phyloP scores from a whole-genome alignment of 495 filamentous ascomycete species.

The Talaromyces borbonicus region DNA sequence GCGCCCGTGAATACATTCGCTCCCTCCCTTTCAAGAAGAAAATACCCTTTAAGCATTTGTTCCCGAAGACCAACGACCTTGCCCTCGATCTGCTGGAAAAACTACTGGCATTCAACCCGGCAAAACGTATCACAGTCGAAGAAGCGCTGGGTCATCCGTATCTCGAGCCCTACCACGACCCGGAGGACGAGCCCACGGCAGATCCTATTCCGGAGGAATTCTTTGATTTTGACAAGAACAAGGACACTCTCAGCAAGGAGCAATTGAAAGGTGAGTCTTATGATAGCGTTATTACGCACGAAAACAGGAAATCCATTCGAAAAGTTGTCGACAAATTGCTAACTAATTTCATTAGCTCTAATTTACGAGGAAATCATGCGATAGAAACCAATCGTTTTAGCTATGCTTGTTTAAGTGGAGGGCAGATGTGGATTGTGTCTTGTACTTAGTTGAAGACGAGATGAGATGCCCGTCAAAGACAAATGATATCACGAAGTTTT shows the following conservation, averaged over 20 bases:
- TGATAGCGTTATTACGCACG: too few relatives aligned
- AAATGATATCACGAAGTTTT: too few relatives aligned
- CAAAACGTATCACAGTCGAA: slow-evolving; percentile 96
- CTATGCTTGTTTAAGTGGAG: background rate
- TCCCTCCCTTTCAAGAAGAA: slow-evolving; percentile 99
- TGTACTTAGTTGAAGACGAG: too few relatives aligned
- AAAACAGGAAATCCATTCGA: too few relatives aligned
- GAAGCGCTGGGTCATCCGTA: slow-evolving; percentile 97
- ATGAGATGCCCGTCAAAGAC: too few relatives aligned
- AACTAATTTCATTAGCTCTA: slow-evolving; percentile 44
- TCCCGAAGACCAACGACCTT: slow-evolving; percentile 91
- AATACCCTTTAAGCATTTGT: slow-evolving; percentile 93
- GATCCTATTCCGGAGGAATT: slow-evolving; percentile 96
- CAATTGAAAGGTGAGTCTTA: slow-evolving; percentile 73
- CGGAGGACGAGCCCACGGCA: slow-evolving; percentile 96
- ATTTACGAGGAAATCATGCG: slow-evolving; percentile 99
- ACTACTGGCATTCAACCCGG: slow-evolving; percentile 93
- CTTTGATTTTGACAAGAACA: slow-evolving; percentile 99
- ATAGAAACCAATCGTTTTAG: slow-evolving; percentile 34
- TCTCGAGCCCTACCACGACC: slow-evolving; percentile 97
- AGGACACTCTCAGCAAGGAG: slow-evolving; percentile 97
- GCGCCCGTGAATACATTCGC: slow-evolving; percentile 96
- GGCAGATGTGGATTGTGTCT: too few relatives aligned
- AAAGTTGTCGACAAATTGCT: background rate
- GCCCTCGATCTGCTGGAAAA: slow-evolving; percentile 93